A percentile compares a stretch with the other conserved stretches of the same genome.
These are phyloP conservation scores for Cryptosporidium xiaoi DNA, from an alignment of 169 alveolate species.

Conservation along the genomic window DNA sequence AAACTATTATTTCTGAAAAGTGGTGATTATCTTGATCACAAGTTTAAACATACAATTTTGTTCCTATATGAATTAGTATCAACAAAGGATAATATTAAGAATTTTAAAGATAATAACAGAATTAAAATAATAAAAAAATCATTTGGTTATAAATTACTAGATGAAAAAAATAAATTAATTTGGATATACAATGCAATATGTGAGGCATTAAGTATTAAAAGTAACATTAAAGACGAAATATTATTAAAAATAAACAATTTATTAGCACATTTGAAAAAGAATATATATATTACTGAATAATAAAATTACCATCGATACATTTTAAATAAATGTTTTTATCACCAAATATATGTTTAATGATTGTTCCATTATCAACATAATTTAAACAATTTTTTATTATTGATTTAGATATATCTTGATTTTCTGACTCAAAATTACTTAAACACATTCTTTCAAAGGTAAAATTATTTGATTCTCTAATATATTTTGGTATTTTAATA, in stretches of 20 bases:
- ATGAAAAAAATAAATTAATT: neutral
- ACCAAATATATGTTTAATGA: neutral
- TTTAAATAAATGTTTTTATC: neutral
- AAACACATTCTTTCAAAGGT: no score
- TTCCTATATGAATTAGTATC: no score
- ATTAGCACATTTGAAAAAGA: no score
- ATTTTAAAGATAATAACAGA: neutral
- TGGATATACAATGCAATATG: neutral
- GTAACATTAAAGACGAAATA: neutral
- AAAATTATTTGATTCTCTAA: no score
- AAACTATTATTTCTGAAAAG: no score
- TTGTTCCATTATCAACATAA: constrained; percentile 23
- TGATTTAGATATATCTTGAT: neutral
- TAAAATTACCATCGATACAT: neutral
- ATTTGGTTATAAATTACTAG: neutral
- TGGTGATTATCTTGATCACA: no score
- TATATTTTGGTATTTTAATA: no score
- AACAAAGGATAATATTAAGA: neutral
- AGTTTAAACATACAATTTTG: no score
- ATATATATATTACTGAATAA: no score
- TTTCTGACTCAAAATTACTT: constrained; percentile 14
- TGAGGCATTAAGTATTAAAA: neutral
- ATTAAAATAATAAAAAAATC: neutral
- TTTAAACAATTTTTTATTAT: constrained; percentile 44
- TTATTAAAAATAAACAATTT: neutral